Percentiles rank a stretch among this genome's conserved stretches.
These are phyloP conservation scores for Halenospora varia DNA, from an alignment of 495 filamentous ascomycete species.

Conservation along the genomic window DNA sequence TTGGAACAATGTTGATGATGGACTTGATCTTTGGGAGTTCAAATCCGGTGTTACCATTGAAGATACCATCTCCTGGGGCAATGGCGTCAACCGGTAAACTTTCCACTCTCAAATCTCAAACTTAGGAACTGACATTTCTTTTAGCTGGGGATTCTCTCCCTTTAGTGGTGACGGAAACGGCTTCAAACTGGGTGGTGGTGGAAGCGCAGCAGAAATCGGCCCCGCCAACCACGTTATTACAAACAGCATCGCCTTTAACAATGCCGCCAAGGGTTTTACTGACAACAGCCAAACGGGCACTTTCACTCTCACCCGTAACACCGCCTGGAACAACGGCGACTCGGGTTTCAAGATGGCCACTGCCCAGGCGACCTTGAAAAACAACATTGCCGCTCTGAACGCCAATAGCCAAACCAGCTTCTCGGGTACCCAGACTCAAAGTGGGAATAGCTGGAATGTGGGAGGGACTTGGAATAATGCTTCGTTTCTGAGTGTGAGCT, in stretches of 20 bases:
- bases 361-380: conserved; percentile 18
- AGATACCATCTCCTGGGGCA: conserved; percentile 29
- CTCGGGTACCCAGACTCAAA: conserved; percentile 7
- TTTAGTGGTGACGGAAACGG: conserved; percentile 30
- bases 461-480: conserved; percentile 23
- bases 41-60: conserved; percentile 27
- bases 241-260: conserved; percentile 28
- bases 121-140: too few relatives aligned
- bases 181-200: conserved; percentile 30
- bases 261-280: conserved; percentile 27
- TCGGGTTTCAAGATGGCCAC: conserved; percentile 24
- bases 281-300: conserved; percentile 26
- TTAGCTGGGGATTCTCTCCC: conserved; percentile 27
- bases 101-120: too few relatives aligned
- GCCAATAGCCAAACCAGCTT: conserved; percentile 6
- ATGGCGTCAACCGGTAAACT: conserved; percentile 31
- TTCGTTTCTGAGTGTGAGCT: conserved; percentile 24
- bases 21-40: conserved; percentile 29
- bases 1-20: conserved; percentile 31
- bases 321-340: conserved; percentile 28
- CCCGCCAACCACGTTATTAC: conserved; percentile 27
- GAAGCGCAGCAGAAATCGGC: conserved; percentile 17
- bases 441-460: conserved; percentile 29
- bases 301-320: conserved; percentile 24
- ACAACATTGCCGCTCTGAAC: conserved; percentile 26